phyloP scores from a whole-genome alignment of 2,329 filamentous ascomycete genomes.

The Tolypocladium cylindrosporum region DNA sequence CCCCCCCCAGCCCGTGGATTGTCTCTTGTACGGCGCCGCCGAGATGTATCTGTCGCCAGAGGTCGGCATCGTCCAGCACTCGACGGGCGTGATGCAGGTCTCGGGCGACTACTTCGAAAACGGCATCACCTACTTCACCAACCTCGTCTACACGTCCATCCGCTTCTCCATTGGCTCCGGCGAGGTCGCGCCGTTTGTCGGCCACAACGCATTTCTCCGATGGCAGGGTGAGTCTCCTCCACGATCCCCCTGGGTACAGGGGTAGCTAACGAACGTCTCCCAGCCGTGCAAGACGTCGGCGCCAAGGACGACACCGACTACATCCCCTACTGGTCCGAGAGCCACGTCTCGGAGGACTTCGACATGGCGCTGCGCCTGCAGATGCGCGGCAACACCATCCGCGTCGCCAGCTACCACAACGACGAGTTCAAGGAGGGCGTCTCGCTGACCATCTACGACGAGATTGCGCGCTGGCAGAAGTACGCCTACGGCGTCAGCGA shows the following conservation, averaged over 20 bases:
- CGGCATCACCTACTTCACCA: slow-evolving; percentile 66
- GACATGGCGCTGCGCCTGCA: slow-evolving; percentile 67
- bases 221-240: slow-evolving; percentile 35
- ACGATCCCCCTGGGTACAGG: neutral
- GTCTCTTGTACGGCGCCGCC: slow-evolving; percentile 56
- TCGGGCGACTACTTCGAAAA: slow-evolving; percentile 64
- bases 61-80: slow-evolving; percentile 62
- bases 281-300: slow-evolving; percentile 24
- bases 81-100: slow-evolving; percentile 69
- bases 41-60: slow-evolving; percentile 64
- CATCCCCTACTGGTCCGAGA: slow-evolving; percentile 65
- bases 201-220: slow-evolving; percentile 66
- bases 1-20: slow-evolving; percentile 41
- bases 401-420: slow-evolving; percentile 58
- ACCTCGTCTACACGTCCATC: slow-evolving; percentile 67
- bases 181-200: slow-evolving; percentile 66
- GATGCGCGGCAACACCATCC: slow-evolving; percentile 55
- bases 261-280: neutral
- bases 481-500: slow-evolving; percentile 65
- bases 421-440: slow-evolving; percentile 66
- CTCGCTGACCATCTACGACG: slow-evolving; percentile 63
- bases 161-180: slow-evolving; percentile 60
- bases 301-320: slow-evolving; percentile 31
- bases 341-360: slow-evolving; percentile 69
- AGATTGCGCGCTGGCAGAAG: slow-evolving; percentile 64